These are phyloP conservation scores for Cucurbita moschata DNA, from an alignment of 306 rosid species.

Conservation along the genomic window DNA sequence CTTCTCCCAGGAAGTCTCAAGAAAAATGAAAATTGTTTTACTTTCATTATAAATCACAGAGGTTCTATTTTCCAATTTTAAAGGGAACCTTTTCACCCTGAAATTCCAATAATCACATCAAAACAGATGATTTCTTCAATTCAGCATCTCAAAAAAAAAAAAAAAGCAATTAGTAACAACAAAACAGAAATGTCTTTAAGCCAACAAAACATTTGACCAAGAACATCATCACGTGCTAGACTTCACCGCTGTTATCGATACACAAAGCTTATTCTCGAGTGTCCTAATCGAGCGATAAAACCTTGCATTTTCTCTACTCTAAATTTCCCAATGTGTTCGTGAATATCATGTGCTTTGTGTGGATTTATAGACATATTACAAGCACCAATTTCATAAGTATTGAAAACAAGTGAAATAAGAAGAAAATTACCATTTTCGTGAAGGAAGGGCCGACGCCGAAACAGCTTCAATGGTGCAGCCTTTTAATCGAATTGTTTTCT, in stretches of 20 bases:
- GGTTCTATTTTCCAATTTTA: constrained; percentile 61
- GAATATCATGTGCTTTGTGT: background rate
- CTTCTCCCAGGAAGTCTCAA: constrained; percentile 80
- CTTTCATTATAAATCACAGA: constrained; percentile 49
- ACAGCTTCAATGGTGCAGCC: constrained; percentile 61
- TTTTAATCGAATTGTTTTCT: constrained; percentile 32
- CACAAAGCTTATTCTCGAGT: background rate
- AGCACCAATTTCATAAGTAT: background rate
- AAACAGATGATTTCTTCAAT: background rate
- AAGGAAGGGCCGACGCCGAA: constrained; percentile 48
- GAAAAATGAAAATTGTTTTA: constrained; percentile 46
- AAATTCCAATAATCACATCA: constrained; percentile 15
- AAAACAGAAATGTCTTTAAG: background rate
- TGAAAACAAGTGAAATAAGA: background rate
- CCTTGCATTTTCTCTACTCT: background rate
- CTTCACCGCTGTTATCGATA: background rate
- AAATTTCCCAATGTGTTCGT: background rate
- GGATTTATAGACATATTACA: background rate
- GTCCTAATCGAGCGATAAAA: background rate
- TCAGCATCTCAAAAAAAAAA: background rate
- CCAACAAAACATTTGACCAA: background rate
- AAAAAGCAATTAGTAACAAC: background rate
- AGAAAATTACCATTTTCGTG: constrained; percentile 66
- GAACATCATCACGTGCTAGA: background rate
- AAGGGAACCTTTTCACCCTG: constrained; percentile 80